phyloP scores from a whole-genome alignment of 257 asterid species.

The Nicotiana knightiana region DNA sequence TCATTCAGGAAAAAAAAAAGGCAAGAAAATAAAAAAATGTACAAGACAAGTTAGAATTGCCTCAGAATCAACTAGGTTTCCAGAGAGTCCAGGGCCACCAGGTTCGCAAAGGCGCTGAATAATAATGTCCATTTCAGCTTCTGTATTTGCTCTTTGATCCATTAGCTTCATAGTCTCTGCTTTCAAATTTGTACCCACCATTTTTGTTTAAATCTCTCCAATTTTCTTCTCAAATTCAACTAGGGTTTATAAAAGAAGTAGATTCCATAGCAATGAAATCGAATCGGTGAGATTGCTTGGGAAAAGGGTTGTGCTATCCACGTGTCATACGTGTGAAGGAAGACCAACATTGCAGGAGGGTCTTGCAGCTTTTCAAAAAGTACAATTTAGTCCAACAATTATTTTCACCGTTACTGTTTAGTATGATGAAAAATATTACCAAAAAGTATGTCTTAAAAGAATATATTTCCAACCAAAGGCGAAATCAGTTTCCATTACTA shows the following conservation, averaged over 20 bases:
- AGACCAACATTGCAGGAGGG: not conserved
- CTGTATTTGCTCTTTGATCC: constrained; percentile 63
- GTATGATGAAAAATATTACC: not conserved
- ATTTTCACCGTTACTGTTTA: not conserved
- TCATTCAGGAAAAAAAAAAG: too few species aligned
- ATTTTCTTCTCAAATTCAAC: not conserved
- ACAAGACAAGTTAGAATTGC: constrained; percentile 12
- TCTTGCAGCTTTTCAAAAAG: not conserved
- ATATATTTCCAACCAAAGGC: too few species aligned
- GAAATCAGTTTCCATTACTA: too few species aligned
- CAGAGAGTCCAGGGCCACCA: constrained; percentile 88
- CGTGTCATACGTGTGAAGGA: not conserved
- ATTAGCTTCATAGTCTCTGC: constrained; percentile 72
- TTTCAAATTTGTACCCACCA: constrained; percentile 87
- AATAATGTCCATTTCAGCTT: constrained; percentile 71
- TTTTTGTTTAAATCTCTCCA: constrained; percentile 9
- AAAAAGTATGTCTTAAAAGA: too few species aligned
- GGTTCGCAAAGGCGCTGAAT: constrained; percentile 73
- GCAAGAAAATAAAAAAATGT: not conserved
- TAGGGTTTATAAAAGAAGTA: not conserved
- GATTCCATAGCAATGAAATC: not conserved
- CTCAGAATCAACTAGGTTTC: constrained; percentile 77
- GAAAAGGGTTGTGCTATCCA: not conserved
- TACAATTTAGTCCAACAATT: not conserved
- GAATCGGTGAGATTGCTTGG: not conserved